Conservation (phyloP, 805 yeast species). For the Metschnikowia borealis region DNA sequence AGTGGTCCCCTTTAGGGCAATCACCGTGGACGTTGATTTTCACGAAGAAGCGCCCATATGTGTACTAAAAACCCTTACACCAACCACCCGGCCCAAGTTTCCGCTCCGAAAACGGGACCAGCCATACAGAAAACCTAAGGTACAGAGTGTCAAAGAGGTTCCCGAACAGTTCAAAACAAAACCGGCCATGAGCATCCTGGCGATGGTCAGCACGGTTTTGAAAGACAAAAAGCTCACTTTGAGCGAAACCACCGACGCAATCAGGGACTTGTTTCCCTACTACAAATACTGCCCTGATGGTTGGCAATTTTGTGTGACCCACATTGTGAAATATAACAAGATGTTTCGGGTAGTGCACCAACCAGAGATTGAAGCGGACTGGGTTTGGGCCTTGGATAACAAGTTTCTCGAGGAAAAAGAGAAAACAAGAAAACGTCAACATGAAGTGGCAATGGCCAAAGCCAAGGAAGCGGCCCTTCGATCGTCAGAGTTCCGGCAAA, state of each 20-base stretch:
- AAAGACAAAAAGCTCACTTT: slow-evolving; percentile 55
- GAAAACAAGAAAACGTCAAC: slow-evolving; percentile 53
- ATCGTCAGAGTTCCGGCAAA: slow-evolving; percentile 48
- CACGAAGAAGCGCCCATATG: slow-evolving; percentile 25
- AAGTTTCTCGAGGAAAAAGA: slow-evolving; percentile 80
- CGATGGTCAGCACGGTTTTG: slow-evolving; percentile 74
- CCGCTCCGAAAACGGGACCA: slow-evolving; percentile 33
- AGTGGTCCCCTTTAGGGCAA: slow-evolving; percentile 24
- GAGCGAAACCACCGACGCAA: slow-evolving; percentile 75
- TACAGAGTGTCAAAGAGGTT: slow-evolving; percentile 76
- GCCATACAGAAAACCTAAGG: slow-evolving; percentile 44
- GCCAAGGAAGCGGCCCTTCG: slow-evolving; percentile 53
- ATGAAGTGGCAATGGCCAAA: slow-evolving; percentile 58
- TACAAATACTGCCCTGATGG: slow-evolving; percentile 94
- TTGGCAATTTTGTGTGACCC: slow-evolving; percentile 94
- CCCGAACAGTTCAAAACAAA: slow-evolving; percentile 84
- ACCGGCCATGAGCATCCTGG: slow-evolving; percentile 78
- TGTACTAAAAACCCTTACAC: slow-evolving; percentile 30
- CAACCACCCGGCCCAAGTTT: slow-evolving; percentile 28
- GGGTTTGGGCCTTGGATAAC: slow-evolving; percentile 93
- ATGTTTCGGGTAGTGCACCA: slow-evolving; percentile 70
- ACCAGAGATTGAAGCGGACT: slow-evolving; percentile 72
- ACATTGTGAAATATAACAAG: slow-evolving; percentile 81
- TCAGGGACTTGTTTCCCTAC: slow-evolving; percentile 85
- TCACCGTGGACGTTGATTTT: slow-evolving; percentile 21